phyloP scores from a whole-genome alignment of 176 grass and related monocot genomes.

The Carex pumila region DNA sequence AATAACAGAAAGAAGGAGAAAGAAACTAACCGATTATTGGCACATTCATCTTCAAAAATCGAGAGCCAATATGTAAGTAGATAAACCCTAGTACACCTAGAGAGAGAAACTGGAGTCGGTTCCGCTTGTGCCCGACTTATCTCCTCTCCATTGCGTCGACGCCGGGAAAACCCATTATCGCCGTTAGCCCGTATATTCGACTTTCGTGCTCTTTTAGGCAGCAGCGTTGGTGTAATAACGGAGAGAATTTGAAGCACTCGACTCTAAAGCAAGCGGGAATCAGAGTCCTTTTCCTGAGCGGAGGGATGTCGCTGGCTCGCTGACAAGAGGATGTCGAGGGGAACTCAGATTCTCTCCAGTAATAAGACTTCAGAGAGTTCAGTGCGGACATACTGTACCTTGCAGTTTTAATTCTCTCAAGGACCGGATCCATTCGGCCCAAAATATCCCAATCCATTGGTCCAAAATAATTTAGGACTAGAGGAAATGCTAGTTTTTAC shows the following conservation, averaged over 20 bases:
- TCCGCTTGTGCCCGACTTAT: neutral
- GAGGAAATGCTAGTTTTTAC: too few species aligned
- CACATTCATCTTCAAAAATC: constrained; percentile 54
- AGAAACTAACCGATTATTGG: constrained; percentile 69
- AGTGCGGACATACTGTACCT: too few species aligned
- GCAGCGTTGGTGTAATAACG: too few species aligned
- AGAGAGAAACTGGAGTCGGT: neutral
- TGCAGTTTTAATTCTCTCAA: neutral
- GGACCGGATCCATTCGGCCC: neutral
- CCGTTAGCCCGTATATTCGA: too few species aligned
- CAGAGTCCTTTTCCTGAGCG: neutral
- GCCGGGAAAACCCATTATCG: neutral
- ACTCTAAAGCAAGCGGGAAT: neutral
- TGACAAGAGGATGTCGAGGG: neutral
- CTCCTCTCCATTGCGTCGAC: neutral
- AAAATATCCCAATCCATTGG: too few species aligned
- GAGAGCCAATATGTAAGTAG: neutral
- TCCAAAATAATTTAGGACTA: too few species aligned
- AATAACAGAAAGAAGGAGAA: neutral
- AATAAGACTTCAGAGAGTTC: too few species aligned
- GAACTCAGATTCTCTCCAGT: neutral
- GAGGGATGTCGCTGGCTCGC: neutral
- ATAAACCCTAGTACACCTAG: constrained; percentile 16
- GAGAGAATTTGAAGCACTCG: too few species aligned
- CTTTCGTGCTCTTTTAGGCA: too few species aligned